Base-by-base conservation (phyloP, 257 asterid genomes). In the Solanum bulbocastanum region DNA sequence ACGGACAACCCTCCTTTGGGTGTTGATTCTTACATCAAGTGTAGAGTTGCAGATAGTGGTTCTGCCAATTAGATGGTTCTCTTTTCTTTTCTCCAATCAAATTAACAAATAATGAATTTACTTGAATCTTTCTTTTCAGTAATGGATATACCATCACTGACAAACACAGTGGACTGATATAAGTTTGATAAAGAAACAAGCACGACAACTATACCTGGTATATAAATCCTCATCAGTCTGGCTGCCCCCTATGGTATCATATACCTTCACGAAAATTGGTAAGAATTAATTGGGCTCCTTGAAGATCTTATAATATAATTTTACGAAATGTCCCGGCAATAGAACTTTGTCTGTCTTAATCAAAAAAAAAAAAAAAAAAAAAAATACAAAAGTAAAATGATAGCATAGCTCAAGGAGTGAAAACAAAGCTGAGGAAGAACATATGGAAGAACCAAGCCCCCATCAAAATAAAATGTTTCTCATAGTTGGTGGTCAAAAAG, bases 171-270 rank as follows among this genome's bases (percentile, higher is more conserved):
- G 36, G 35, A 52, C 58, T 56, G 40, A 6, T 58, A 35, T 58
- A 22, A 25, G 52, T 68, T 23, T 12, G 74, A 74, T 33, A 79
- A 44, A 81, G 86, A 81, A 42, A 3, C 42, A 81, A 58, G 35
- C 44, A 83, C 3, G 35, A 12, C 13, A 84, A 83, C 68, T 39
- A 86, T 91, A 97, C 99, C 99, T 93, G 90, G 91, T 89, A 90
- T 90, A 86, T 85, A 93, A 88, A 87, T 95, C 98, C 87, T 96
- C 99, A 42, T 97, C 99, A 87, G 92, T 91, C 91, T 92, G 92
- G 93, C 90, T 92, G 90, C 97, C 93, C 85, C 99, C 99, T 88
- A 94, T 94, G 60, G 98, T 96, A 91, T 97, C 99, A 90, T 91
- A 93, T 84, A 97, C 99, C 99, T 97, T 92, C 93, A 91, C 84